Base-by-base conservation (phyloP, 1,284 basidiomycete species). In the Sphaerobolus stellatus region DNA sequence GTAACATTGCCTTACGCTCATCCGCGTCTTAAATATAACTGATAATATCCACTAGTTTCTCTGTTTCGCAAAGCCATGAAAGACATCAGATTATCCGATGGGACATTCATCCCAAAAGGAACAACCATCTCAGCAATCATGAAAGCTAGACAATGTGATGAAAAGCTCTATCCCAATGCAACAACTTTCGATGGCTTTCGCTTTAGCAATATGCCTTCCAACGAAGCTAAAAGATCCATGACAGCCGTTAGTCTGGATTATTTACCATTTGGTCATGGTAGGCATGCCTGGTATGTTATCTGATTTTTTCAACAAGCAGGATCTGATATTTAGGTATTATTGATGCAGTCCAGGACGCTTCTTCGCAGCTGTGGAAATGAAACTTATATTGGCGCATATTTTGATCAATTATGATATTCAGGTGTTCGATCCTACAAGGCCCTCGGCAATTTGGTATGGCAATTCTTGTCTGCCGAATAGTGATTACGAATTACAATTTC, bases 201-300 rank as follows among this genome's bases (percentile, higher is more conserved):
- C 22, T 57, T 57, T 52, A 49, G 30, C 18, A 34, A 53, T 16
- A 25, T 48, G 11, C 33, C 18, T 36, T 11, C 13, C 33, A 36
- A 11, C 33, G 33, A 67, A 2, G 62, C 16, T 14, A 22, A 27
- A 9, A 43, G 13, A 24, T 43, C 41, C 13, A 43, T 60, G 44
- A 63, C 65, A 29, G 57, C 59, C 45, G 68, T 65, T 4, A 62
- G 57, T 5, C 28, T 56, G 14, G 64, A 67, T 5, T 68, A 63
- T 54, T 52, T 68, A 3, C 36, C 64, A 66, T 43, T 43, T 43
- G 41, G 41, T 24, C 41, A 43, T 43, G 41, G 41, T 9, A 20
- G 41, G 20, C 41, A 70, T 48, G 68, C 68, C 1, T 70, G 68
- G 67, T 69, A 38, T 22, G 64, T 55, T n/a, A n/a, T n/a, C n/a